These are phyloP conservation scores for Casaregolazyma suthepensis DNA, from an alignment of 1,139 yeast genomes.

Conservation along the genomic window DNA sequence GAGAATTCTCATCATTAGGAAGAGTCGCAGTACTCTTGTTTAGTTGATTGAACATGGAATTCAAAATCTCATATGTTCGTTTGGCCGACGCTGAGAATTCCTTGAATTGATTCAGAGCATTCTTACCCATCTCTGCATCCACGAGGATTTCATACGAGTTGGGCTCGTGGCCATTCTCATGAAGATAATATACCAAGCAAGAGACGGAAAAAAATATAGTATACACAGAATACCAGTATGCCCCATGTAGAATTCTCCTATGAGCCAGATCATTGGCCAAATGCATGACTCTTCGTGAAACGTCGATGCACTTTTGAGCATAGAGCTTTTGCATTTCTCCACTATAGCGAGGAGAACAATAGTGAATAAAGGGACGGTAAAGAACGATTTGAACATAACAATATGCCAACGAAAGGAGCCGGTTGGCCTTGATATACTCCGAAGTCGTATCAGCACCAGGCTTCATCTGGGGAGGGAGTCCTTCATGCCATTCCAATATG, in stretches of 20 bases:
- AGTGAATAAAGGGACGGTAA: conserved; percentile 89
- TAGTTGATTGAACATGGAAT: conserved; percentile 74
- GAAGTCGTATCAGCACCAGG: conserved; percentile 64
- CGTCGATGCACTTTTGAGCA: conserved; percentile 79
- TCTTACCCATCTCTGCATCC: conserved; percentile 79
- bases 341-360: conserved; percentile 44
- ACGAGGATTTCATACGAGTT: conserved; percentile 49
- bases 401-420: conserved; percentile 69
- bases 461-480: conserved; percentile 63
- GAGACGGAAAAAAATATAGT: conserved; percentile 92
- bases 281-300: conserved; percentile 78
- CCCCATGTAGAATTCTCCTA: conserved; percentile 69
- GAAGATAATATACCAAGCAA: conserved; percentile 76
- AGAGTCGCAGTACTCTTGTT: conserved; percentile 30
- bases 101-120: conserved; percentile 63
- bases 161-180: conserved; percentile 60
- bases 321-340: conserved; percentile 55
- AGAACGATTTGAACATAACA: conserved; percentile 79
- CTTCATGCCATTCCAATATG: conserved; percentile 67
- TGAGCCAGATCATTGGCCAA: conserved; percentile 78
- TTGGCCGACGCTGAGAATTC: conserved; percentile 72
- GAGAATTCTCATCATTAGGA: neutral
- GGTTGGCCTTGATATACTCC: conserved; percentile 68
- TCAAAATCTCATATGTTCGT: conserved; percentile 71
- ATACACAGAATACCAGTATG: conserved; percentile 90